Percentiles rank a stretch among this genome's conserved stretches.
Conservation (phyloP, 495 filamentous ascomycete genomes). For the Hypoxylon perforatum region DNA sequence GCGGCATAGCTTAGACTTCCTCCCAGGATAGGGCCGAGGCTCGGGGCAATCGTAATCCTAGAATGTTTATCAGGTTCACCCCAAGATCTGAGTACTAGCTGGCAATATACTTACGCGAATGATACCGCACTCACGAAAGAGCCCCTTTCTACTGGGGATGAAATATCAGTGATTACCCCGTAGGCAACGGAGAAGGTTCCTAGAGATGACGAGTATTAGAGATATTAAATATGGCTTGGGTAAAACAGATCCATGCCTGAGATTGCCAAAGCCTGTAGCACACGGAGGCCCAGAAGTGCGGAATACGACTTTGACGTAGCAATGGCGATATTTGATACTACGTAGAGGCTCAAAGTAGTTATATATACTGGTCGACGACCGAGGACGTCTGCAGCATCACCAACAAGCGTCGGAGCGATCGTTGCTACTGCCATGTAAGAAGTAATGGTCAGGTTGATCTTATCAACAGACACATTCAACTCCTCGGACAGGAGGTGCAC, state of each 20-base stretch:
- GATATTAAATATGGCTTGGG: too few species aligned
- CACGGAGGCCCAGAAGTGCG: background rate
- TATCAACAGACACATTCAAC: constrained; percentile 41
- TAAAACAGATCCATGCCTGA: constrained; percentile 59
- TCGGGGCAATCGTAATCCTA: background rate
- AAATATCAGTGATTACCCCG: background rate
- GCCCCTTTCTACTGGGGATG: background rate
- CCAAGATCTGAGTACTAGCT: too few species aligned
- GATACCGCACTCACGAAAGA: background rate
- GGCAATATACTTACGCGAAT: too few species aligned
- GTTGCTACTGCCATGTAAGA: constrained; percentile 43
- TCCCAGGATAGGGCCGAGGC: background rate
- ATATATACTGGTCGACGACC: background rate
- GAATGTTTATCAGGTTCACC: too few species aligned
- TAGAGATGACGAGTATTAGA: constrained; percentile 50
- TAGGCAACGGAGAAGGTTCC: constrained; percentile 4
- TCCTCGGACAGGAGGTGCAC: constrained; percentile 47
- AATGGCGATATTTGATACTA: background rate
- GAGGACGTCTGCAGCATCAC: background rate
- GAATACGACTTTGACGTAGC: background rate
- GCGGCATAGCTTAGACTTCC: background rate
- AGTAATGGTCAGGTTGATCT: constrained; percentile 54
- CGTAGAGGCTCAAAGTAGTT: background rate
- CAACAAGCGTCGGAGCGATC: constrained; percentile 47
- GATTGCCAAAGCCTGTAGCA: constrained; percentile 52